A percentile compares a stretch with the other conserved stretches of the same genome.
Conservation (phyloP, 371 early-diverging fungal genomes). For the Circinella minor region DNA sequence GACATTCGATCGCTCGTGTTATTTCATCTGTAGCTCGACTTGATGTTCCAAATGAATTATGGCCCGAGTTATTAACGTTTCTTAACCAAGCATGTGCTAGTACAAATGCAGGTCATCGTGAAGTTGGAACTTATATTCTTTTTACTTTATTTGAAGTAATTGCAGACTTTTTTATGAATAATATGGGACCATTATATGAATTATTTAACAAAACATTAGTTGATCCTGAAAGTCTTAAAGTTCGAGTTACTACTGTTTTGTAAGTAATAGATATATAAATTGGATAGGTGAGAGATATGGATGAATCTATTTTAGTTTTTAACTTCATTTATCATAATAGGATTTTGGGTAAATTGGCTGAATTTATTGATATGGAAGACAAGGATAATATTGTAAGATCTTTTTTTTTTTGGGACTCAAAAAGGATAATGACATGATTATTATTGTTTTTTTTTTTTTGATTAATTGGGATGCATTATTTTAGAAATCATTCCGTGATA, state of each 20-base stretch:
- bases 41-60: constrained; percentile 77
- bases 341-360: constrained; percentile 85
- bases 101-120: constrained; percentile 75
- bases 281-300: neutral
- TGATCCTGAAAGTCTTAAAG: constrained; percentile 84
- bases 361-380: constrained; percentile 77
- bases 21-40: constrained; percentile 86
- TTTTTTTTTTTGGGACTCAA: neutral
- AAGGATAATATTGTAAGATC: constrained; percentile 63
- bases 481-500: constrained; percentile 66
- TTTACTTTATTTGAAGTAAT: constrained; percentile 85
- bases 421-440: neutral
- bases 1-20: constrained; percentile 83
- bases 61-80: constrained; percentile 81
- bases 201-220: constrained; percentile 75
- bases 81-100: constrained; percentile 79
- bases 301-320: no score
- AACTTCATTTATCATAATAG: constrained; percentile 17
- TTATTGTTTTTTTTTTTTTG: neutral
- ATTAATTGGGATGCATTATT: neutral
- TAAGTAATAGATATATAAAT: constrained; percentile 29
- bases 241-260: constrained; percentile 80
- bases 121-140: constrained; percentile 84
- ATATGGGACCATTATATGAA: constrained; percentile 68
- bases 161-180: constrained; percentile 72